Base-by-base conservation (phyloP, 2,329 filamentous ascomycete species). In the Fusarium cyanostomum region DNA sequence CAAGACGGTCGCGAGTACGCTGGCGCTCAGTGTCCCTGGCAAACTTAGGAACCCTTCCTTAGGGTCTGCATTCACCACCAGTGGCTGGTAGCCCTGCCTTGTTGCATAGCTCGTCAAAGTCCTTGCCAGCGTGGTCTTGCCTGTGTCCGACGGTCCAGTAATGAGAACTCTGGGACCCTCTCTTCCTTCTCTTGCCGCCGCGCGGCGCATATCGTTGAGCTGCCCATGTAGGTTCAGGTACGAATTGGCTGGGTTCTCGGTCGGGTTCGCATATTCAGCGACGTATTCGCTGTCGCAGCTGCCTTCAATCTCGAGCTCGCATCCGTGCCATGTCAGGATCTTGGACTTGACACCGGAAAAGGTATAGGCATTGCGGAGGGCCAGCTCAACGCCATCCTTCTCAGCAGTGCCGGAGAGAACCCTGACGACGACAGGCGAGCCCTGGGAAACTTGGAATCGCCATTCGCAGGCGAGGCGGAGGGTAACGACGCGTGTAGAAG, bases 331-430 rank as follows among this genome's bases (percentile, higher is more conserved):
- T 46, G 94, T 96, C 76, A 92, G 92, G 71, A 99, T 90, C 60
- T 94, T 94, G 56, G 91, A 91, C 80, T 96, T 96, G 67, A 86
- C 86, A 53, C 92, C 91, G 41, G 86, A 84, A 77, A 99, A 94
- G 28, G 84, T 89, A 80, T 98, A 98, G 9, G 86, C 84, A 48
- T 90, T 90, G 54, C 90, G 90, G 9, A 86, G 84, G 10, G 93
- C 93, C 38, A 99, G 89, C 79, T 99, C 95, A 52, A 94, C 94
- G 73, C 95, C 95, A 74, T 98, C 97, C 72, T 96, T 88, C 77
- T 99, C 95, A 44, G 94, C 95, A 2, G 89, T 92, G 60, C 95
- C 95, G 30, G 85, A 87, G 53, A 92, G 79, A 24, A 98, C 82
- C 80, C 93, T 82, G 43, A 85, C 72, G 34, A 76, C 75, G 46